Percentiles rank a stretch among this genome's conserved stretches.
These are phyloP conservation scores for Seminavis robusta DNA, from an alignment of 108 stramenopile genomes.

Conservation along the genomic window DNA sequence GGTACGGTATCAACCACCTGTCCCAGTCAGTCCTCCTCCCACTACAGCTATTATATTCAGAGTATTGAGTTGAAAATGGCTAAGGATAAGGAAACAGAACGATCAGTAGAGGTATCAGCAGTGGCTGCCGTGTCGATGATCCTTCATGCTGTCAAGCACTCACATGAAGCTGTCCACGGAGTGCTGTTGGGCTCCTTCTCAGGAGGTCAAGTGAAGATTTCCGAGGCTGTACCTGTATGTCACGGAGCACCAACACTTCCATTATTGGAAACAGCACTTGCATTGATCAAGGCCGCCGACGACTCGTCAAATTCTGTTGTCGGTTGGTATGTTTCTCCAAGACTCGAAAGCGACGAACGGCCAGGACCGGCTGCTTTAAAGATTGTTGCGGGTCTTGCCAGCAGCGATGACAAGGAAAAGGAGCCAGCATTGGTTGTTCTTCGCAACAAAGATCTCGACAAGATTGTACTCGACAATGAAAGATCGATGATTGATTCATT, in stretches of 20 bases:
- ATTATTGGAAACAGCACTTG: conserved; percentile 57
- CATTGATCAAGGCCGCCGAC: conserved; percentile 18
- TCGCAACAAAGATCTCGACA: background rate
- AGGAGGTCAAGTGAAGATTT: conserved; percentile 6
- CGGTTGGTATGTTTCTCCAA: conserved; percentile 72
- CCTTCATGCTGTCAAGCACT: conserved; percentile 49
- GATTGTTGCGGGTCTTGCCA: conserved; percentile 34
- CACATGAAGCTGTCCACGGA: conserved; percentile 49
- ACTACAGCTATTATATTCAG: background rate
- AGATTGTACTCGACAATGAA: background rate
- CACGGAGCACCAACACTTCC: conserved; percentile 71
- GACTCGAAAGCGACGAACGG: conserved; percentile 14
- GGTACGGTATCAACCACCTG: conserved; percentile 87
- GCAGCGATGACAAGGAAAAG: background rate
- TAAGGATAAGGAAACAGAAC: background rate
- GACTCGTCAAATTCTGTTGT: conserved; percentile 38
- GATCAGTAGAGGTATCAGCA: too few relatives aligned
- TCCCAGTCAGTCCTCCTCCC: conserved; percentile 88
- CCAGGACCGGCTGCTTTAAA: conserved; percentile 42
- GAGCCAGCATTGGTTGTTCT: conserved; percentile 17
- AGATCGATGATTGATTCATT: too few relatives aligned
- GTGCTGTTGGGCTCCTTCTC: conserved; percentile 43
- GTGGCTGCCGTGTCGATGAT: too few relatives aligned
- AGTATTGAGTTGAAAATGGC: background rate
- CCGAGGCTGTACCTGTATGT: conserved; percentile 60